Conservation (phyloP, 306 rosid species). For the Albizia julibrissin region DNA sequence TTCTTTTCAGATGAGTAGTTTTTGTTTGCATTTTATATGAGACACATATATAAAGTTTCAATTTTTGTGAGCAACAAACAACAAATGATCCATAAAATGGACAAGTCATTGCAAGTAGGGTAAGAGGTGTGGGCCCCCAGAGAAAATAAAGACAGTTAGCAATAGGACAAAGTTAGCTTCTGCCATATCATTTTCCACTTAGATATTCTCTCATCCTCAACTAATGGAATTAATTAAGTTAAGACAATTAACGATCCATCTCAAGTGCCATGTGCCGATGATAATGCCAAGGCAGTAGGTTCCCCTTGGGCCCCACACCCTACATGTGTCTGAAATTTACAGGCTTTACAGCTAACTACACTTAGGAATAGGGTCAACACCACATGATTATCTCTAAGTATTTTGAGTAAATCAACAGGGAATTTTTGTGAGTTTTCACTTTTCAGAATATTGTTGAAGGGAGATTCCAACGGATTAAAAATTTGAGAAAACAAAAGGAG, state of each 20-base stretch:
- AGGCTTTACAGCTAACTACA: conserved; percentile 16
- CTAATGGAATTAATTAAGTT: conserved; percentile 17
- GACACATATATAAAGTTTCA: neutral
- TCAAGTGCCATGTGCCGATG: conserved; percentile 43
- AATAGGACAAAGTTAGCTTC: neutral
- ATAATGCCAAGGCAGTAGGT: conserved; percentile 35
- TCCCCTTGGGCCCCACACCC: conserved; percentile 49
- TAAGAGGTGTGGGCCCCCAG: neutral
- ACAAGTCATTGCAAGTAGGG: neutral
- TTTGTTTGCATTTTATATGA: neutral
- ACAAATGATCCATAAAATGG: neutral
- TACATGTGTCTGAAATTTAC: neutral
- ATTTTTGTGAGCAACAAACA: neutral
- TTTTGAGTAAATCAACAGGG: neutral
- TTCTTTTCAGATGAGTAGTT: neutral
- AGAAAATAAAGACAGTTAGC: neutral
- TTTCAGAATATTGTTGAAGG: neutral
- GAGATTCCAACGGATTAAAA: conserved; percentile 3
- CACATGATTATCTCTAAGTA: neutral
- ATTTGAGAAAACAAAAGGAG: neutral
- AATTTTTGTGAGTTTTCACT: neutral
- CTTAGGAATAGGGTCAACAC: conserved; percentile 37
- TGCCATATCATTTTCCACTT: conserved; percentile 31
- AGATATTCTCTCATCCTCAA: conserved; percentile 26
- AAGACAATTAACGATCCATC: neutral